A percentile compares a stretch with the other conserved stretches of the same genome.
These are phyloP conservation scores for Cordyceps javanica DNA, from an alignment of 2,329 filamentous ascomycete genomes.

Conservation along the genomic window DNA sequence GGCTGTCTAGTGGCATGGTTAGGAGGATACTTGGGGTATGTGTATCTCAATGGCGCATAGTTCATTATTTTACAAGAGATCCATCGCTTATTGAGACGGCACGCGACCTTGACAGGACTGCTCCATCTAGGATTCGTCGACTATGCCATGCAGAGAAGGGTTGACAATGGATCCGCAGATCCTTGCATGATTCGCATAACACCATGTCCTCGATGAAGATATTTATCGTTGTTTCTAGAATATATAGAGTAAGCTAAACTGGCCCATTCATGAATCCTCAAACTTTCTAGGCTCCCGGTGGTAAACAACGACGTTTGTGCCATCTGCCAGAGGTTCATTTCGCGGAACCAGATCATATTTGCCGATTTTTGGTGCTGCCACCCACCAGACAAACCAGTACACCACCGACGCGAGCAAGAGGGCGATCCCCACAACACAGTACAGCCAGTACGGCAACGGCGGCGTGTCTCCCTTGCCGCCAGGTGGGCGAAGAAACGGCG, in stretches of 20 bases:
- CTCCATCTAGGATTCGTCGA: too few relatives aligned
- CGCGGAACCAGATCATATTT: constrained; percentile 16
- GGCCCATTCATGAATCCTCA: background rate
- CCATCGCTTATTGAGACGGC: too few relatives aligned
- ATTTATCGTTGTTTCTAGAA: background rate
- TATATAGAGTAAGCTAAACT: background rate
- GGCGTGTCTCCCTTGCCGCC: constrained; percentile 18
- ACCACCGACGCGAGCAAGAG: constrained; percentile 16
- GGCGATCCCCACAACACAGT: constrained; percentile 19
- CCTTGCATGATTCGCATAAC: too few relatives aligned
- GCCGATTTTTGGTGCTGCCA: constrained; percentile 16
- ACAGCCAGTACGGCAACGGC: constrained; percentile 20
- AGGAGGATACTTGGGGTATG: too few relatives aligned
- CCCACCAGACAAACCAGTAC: constrained; percentile 20
- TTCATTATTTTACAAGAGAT: too few relatives aligned
- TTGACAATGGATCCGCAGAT: too few relatives aligned
- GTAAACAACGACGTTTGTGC: constrained; percentile 19
- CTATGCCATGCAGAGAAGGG: too few relatives aligned
- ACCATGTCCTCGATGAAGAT: too few relatives aligned
- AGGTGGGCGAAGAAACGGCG: constrained; percentile 18
- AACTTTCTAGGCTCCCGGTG: constrained; percentile 15
- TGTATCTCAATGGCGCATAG: too few relatives aligned
- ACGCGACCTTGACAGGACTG: too few relatives aligned
- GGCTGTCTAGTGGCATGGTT: too few relatives aligned
- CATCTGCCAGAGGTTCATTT: constrained; percentile 18